Evolutionary conservation across 306 rosid genomes (phyloP).

Genomic region (Prunus davidiana): DNA sequence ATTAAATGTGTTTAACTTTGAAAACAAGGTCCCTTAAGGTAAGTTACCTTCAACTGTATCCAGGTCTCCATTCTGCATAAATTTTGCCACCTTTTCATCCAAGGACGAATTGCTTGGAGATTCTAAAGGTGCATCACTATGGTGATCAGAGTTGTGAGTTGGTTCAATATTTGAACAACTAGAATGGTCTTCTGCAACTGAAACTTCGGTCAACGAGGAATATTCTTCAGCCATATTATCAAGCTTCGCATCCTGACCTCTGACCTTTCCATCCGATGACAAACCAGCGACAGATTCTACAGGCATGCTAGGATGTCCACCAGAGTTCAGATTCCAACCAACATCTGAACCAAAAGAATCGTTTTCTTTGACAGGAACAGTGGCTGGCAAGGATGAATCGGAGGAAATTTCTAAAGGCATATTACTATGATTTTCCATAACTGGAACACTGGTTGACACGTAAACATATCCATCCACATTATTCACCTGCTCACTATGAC

Average conservation of each 20-base stretch:
- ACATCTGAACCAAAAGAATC: slow-evolving; percentile 1
- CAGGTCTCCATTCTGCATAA: slow-evolving; percentile 74
- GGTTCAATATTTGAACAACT: slow-evolving; percentile 26
- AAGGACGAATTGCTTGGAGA: slow-evolving; percentile 36
- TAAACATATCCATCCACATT: slow-evolving; percentile 29
- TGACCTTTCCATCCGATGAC: slow-evolving; percentile 30
- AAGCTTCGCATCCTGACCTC: slow-evolving; percentile 32
- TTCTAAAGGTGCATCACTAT: slow-evolving; percentile 24
- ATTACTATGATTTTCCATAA: slow-evolving; percentile 21
- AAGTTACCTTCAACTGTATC: slow-evolving; percentile 65
- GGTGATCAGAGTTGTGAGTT: slow-evolving; percentile 26
- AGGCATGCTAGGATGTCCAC: not conserved
- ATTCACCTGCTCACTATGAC: slow-evolving; percentile 18
- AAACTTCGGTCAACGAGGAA: slow-evolving; percentile 24
- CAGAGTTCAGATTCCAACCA: slow-evolving; percentile 14
- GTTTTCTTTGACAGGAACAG: not conserved
- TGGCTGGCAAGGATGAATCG: not conserved
- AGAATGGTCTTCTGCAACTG: slow-evolving; percentile 22
- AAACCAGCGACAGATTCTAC: slow-evolving; percentile 24
- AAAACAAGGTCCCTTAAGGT: slow-evolving; percentile 10
- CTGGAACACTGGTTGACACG: slow-evolving; percentile 19
- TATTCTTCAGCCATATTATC: slow-evolving; percentile 33
- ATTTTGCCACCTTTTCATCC: slow-evolving; percentile 67
- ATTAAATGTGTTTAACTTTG: not conserved
- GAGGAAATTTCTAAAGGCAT: not conserved